phyloP scores from a whole-genome alignment of 2,329 filamentous ascomycete genomes.

The Ceratocystis albifundus region DNA sequence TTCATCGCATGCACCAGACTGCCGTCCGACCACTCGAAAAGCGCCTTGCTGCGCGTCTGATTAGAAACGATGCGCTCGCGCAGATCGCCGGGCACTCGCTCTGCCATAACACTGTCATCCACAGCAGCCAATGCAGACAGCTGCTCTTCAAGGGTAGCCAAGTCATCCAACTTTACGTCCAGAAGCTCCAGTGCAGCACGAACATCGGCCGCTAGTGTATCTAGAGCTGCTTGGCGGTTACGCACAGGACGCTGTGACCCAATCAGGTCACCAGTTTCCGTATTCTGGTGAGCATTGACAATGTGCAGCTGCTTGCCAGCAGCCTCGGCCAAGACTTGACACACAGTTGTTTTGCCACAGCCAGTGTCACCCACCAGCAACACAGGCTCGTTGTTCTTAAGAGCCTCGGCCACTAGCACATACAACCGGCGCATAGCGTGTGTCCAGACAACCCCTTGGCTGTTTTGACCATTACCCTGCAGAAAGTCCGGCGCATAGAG shows the following conservation, averaged over 20 bases:
- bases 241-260: conserved; percentile 86
- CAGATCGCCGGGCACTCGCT: conserved; percentile 39
- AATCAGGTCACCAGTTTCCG: conserved; percentile 93
- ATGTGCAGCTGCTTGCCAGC: conserved; percentile 66
- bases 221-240: conserved; percentile 64
- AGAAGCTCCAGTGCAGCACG: conserved; percentile 36
- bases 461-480: conserved; percentile 38
- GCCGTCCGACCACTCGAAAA: conserved; percentile 96
- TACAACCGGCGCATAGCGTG: conserved; percentile 86
- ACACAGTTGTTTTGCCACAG: conserved; percentile 94
- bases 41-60: conserved; percentile 58
- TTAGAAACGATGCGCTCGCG: conserved; percentile 38
- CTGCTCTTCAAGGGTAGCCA: conserved; percentile 16
- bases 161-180: not conserved
- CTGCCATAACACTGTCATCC: conserved; percentile 32
- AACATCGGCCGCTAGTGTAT: conserved; percentile 54
- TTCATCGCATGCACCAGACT: conserved; percentile 92
- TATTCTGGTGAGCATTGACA: conserved; percentile 96
- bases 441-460: conserved; percentile 77
- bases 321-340: conserved; percentile 78
- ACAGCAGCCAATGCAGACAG: conserved; percentile 38
- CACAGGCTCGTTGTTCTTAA: conserved; percentile 85
- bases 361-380: conserved; percentile 92
- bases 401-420: conserved; percentile 72
- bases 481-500: conserved; percentile 53